Evolutionary conservation across 371 early-diverging fungal genomes (phyloP).

Genomic region (Mortierella sp.): DNA sequence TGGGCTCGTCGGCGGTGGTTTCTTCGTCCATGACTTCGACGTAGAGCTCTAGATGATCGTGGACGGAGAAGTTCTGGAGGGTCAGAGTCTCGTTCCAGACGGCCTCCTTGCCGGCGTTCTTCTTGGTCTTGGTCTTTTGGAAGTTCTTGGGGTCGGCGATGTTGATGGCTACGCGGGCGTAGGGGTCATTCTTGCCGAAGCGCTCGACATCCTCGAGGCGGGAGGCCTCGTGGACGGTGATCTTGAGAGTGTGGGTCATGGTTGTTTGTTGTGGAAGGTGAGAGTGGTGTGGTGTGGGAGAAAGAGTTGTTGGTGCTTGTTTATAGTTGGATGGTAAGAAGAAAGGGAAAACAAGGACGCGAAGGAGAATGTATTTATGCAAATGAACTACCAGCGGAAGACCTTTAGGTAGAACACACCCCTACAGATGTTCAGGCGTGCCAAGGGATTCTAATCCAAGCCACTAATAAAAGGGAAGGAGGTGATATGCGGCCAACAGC

Average conservation of each 20-base stretch:
- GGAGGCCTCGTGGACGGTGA: conserved; percentile 15
- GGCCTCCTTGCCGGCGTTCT: conserved; percentile 67
- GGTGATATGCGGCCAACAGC: no score
- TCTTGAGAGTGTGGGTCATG: conserved; percentile 7
- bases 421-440: no score
- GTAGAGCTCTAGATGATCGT: conserved; percentile 65
- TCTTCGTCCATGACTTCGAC: conserved; percentile 72
- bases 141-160: conserved; percentile 60
- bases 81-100: no score
- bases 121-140: conserved; percentile 68
- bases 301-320: no score
- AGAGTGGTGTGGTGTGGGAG: not conserved
- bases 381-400: no score
- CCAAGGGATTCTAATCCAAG: no score
- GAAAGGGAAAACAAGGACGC: not conserved
- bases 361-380: no score
- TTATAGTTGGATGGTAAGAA: not conserved
- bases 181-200: conserved; percentile 46
- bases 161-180: conserved; percentile 23
- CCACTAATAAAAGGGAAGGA: no score
- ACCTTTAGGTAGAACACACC: no score
- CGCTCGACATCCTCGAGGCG: conserved; percentile 26
- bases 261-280: not conserved
- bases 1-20: conserved; percentile 61
- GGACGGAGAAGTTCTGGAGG: conserved; percentile 65